Conservation (phyloP, 1,139 yeast species). For the Magnusiomyces tetraspermus region DNA sequence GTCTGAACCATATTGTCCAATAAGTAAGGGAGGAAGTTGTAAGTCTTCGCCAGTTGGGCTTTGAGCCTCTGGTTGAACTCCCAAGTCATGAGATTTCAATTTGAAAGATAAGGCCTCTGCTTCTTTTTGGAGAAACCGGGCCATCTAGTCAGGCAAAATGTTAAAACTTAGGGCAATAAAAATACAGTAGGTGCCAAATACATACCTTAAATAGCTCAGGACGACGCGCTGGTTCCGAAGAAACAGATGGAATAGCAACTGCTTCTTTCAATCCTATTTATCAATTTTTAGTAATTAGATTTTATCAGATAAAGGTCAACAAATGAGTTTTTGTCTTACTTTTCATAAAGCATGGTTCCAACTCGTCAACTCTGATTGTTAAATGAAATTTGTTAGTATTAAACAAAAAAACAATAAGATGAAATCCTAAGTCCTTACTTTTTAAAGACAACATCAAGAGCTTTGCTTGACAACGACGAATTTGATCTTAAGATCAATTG, state of each 20-base stretch:
- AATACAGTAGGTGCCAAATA: neutral
- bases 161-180: neutral
- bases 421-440: neutral
- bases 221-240: constrained; percentile 79
- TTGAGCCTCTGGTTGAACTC: constrained; percentile 63
- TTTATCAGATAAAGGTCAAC: neutral
- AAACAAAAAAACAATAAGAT: neutral
- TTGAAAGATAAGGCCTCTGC: constrained; percentile 60
- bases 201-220: constrained; percentile 34
- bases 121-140: constrained; percentile 65
- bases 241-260: constrained; percentile 88
- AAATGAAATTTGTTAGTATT: neutral
- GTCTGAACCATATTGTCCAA: constrained; percentile 75
- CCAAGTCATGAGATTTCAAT: constrained; percentile 70
- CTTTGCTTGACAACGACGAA: neutral
- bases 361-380: constrained; percentile 13
- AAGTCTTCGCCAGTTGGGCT: constrained; percentile 39
- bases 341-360: constrained; percentile 11
- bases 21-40: constrained; percentile 83
- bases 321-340: constrained; percentile 9
- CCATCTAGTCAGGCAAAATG: constrained; percentile 40
- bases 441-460: neutral
- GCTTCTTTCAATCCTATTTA: constrained; percentile 47
- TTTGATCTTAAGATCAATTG: no score
- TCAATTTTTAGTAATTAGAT: neutral